phyloP scores from a whole-genome alignment of 2,329 filamentous ascomycete species.

The Cryphonectria naterciae region DNA sequence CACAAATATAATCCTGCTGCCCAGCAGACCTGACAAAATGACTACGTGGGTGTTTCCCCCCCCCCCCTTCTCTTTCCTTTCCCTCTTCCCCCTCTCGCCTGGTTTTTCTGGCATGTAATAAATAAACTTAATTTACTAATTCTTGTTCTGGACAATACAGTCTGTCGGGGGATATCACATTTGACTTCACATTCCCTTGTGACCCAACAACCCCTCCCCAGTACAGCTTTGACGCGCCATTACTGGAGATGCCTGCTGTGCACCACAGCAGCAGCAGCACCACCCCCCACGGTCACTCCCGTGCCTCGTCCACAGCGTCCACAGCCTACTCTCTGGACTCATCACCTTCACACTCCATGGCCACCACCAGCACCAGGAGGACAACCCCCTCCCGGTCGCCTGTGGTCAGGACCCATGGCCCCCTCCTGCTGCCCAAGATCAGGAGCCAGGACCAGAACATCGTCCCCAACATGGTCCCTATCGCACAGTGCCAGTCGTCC shows the following conservation, averaged over 20 bases:
- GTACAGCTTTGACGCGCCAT: constrained; percentile 60
- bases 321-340: constrained; percentile 68
- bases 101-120: not conserved
- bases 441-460: constrained; percentile 81
- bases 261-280: constrained; percentile 37
- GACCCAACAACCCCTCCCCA: constrained; percentile 55
- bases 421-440: constrained; percentile 82
- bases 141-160: constrained; percentile 40
- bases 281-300: constrained; percentile 52
- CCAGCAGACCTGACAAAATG: constrained; percentile 40
- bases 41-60: constrained; percentile 44
- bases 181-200: constrained; percentile 64
- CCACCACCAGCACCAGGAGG: constrained; percentile 57
- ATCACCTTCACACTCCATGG: constrained; percentile 65
- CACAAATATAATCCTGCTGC: constrained; percentile 23
- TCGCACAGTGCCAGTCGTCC: constrained; percentile 21
- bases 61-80: not conserved
- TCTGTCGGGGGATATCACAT: constrained; percentile 66
- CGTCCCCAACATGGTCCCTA: constrained; percentile 52
- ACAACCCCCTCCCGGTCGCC: constrained; percentile 73
- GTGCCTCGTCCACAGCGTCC: constrained; percentile 68
- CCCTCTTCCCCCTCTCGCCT: not conserved
- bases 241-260: constrained; percentile 57
- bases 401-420: constrained; percentile 73
- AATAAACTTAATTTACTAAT: constrained; percentile 35